Conservation (phyloP, 75 land plant genomes). For the Picea glauca region DNA sequence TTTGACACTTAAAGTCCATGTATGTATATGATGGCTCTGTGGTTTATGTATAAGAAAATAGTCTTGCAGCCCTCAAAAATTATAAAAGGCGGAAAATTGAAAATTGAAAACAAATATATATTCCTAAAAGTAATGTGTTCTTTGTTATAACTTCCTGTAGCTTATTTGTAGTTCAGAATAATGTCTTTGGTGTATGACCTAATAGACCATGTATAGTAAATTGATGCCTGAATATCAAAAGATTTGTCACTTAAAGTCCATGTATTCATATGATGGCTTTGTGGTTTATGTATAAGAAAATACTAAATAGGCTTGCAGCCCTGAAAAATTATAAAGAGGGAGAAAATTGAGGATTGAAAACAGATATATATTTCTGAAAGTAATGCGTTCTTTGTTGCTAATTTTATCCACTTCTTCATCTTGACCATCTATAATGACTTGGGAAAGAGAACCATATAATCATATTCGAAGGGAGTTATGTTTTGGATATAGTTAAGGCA, state of each 20-base stretch:
- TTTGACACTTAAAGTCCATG: not conserved
- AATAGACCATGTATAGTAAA: not conserved
- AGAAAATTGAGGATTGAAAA: not conserved
- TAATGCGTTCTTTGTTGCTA: not conserved
- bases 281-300: not conserved
- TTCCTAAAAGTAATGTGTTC: not conserved
- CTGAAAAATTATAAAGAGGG: not conserved
- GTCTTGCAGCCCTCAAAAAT: not conserved
- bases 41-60: not conserved
- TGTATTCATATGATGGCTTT: not conserved
- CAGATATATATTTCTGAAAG: not conserved
- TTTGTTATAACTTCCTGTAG: not conserved
- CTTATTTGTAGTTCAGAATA: not conserved
- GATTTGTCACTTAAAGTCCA: not conserved
- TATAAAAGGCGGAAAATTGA: not conserved
- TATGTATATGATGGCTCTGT: not conserved
- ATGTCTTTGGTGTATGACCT: not conserved
- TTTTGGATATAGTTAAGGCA: not conserved
- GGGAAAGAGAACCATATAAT: not conserved
- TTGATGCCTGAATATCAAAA: not conserved
- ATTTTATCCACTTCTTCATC: not conserved
- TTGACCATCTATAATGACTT: not conserved
- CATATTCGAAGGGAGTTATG: conserved; percentile 5
- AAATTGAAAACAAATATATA: not conserved
- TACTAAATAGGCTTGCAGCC: not conserved